Evolutionary conservation across 1,284 basidiomycete species (phyloP).

Genomic region (Ceratobasidium sp.): DNA sequence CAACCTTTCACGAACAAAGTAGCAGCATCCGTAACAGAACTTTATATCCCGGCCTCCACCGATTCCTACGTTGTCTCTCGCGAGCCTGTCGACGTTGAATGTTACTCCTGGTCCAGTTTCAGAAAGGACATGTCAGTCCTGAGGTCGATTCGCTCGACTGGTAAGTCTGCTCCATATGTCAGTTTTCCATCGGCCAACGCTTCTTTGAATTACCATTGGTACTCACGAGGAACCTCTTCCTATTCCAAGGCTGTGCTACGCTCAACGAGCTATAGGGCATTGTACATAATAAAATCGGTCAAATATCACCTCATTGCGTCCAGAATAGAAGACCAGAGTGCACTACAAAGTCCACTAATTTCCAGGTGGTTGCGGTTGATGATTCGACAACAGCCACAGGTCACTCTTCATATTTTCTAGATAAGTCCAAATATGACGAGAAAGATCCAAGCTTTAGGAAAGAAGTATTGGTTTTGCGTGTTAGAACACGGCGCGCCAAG

Average conservation of each 20-base stretch:
- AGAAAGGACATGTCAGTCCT: slow-evolving; percentile 38
- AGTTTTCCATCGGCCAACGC: background rate
- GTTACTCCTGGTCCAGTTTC: slow-evolving; percentile 36
- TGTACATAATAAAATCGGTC: background rate
- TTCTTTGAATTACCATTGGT: background rate
- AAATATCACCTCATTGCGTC: slow-evolving; percentile 17
- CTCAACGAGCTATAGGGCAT: background rate
- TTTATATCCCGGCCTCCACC: slow-evolving; percentile 31
- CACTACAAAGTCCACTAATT: slow-evolving; percentile 4
- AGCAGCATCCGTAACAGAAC: slow-evolving; percentile 34
- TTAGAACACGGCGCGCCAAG: slow-evolving; percentile 8
- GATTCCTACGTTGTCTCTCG: slow-evolving; percentile 31
- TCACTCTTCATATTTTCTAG: background rate
- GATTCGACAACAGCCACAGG: slow-evolving; percentile 13
- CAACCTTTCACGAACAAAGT: slow-evolving; percentile 24
- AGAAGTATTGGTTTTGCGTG: slow-evolving; percentile 8
- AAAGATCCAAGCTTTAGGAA: background rate
- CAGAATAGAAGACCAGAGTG: slow-evolving; percentile 25
- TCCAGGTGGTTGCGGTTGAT: background rate
- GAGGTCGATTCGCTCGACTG: slow-evolving; percentile 36
- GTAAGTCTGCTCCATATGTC: slow-evolving; percentile 21
- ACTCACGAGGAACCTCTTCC: slow-evolving; percentile 41
- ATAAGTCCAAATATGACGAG: background rate
- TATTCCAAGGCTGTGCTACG: slow-evolving; percentile 31
- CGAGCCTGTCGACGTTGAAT: slow-evolving; percentile 33